Conservation (phyloP, 225 moss, liverwort and hornwort species). For the Lunularia cruciata region DNA sequence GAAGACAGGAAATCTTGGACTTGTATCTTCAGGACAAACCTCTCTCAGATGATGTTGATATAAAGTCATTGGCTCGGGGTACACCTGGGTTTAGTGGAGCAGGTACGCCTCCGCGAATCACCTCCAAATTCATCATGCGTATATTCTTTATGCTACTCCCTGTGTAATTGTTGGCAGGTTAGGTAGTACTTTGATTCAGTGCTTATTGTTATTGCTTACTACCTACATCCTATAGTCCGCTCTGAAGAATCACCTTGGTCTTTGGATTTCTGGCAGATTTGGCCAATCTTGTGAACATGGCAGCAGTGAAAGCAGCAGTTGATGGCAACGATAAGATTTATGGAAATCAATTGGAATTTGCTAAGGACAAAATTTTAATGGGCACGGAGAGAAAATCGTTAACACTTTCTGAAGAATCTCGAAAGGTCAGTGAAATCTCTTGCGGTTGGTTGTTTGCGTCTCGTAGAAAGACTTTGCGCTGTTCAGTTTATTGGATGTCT, state of each 20-base stretch:
- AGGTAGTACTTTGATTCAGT: too few relatives aligned
- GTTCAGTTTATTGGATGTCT: too few relatives aligned
- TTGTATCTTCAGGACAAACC: conserved; percentile 96
- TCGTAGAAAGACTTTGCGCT: too few relatives aligned
- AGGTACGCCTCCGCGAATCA: conserved; percentile 39
- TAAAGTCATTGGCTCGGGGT: conserved; percentile 86
- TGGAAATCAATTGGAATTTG: conserved; percentile 80
- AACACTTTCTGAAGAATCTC: conserved; percentile 82
- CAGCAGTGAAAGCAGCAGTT: conserved; percentile 97
- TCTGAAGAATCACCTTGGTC: too few relatives aligned
- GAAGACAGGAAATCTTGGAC: conserved; percentile 93
- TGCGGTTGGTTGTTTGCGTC: too few relatives aligned
- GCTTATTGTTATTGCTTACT: too few relatives aligned
- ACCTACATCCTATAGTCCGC: too few relatives aligned
- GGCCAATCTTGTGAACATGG: conserved; percentile 98
- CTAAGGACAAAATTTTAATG: conserved; percentile 96
- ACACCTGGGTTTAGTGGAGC: conserved; percentile 99
- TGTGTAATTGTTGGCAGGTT: too few relatives aligned
- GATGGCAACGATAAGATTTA: conserved; percentile 91
- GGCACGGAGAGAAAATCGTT: conserved; percentile 97
- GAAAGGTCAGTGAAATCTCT: conserved; percentile 53
- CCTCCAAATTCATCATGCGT: too few relatives aligned
- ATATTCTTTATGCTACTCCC: too few relatives aligned
- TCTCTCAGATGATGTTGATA: conserved; percentile 83
- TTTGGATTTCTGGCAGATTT: conserved; percentile 64